A percentile compares a stretch with the other conserved stretches of the same genome.
Conservation (phyloP, 2,329 filamentous ascomycete genomes). For the Acrodontium crateriforme region DNA sequence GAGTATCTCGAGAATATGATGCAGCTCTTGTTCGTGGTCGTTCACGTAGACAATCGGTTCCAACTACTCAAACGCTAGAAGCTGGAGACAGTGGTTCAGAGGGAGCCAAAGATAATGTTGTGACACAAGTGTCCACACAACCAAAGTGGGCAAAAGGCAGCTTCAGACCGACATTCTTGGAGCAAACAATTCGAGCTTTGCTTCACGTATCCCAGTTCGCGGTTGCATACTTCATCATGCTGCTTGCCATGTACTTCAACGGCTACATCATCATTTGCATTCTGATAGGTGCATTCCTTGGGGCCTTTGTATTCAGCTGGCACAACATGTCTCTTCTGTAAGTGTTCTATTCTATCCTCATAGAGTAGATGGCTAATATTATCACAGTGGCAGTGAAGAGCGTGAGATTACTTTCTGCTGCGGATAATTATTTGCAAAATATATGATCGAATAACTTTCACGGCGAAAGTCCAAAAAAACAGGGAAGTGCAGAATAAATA, state of each 20-base stretch:
- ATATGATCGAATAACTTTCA: too few species aligned
- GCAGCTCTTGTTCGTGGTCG: too few species aligned
- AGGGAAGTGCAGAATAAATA: too few species aligned
- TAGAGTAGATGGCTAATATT: slow-evolving; percentile 2
- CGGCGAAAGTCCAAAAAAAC: too few species aligned
- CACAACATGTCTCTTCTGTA: slow-evolving; percentile 25
- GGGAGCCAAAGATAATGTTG: too few species aligned
- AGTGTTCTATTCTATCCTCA: slow-evolving; percentile 1
- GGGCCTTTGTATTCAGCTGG: slow-evolving; percentile 62
- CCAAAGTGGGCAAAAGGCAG: too few species aligned
- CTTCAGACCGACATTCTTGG: slow-evolving; percentile 42
- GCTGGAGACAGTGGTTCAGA: too few species aligned
- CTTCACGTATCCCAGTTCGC: slow-evolving; percentile 60
- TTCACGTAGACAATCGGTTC: too few species aligned
- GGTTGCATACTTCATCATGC: slow-evolving; percentile 67
- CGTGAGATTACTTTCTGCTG: slow-evolving; percentile 14
- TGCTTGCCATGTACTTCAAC: slow-evolving; percentile 48
- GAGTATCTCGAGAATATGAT: slow-evolving; percentile 59
- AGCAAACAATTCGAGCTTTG: slow-evolving; percentile 53
- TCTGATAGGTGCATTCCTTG: slow-evolving; percentile 60
- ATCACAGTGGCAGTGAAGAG: slow-evolving; percentile 7
- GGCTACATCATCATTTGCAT: slow-evolving; percentile 70
- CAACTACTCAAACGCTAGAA: too few species aligned
- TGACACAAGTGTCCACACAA: too few species aligned
- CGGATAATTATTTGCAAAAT: too few species aligned